Base-by-base conservation (phyloP, 208 protist genomes). In the Wallacemonas collosoma region DNA sequence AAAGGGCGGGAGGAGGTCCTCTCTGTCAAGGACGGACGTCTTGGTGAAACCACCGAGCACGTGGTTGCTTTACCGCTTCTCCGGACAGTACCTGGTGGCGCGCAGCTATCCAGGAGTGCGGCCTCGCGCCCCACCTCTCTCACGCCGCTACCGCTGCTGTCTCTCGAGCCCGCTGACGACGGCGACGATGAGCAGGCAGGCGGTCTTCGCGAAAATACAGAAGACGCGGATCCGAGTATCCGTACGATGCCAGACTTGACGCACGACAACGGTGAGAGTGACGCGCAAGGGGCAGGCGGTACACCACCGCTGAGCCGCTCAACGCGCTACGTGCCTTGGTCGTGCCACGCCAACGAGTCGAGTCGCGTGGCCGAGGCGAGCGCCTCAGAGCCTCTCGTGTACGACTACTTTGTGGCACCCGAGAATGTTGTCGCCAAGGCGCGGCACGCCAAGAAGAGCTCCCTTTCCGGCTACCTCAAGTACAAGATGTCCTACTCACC, bases 381-480 rank as follows among this genome's bases (percentile, higher is more conserved):
- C 15, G 17, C 43, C 35, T 15, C 39, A 26, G 68, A 78, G 62
- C 66, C 73, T 0, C 50, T 64, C 14, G 74, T 79, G 2, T 79
- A 74, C 45, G 74, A 79, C 41, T 79, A 79, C 62, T 79, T 79
- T 47, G 55, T 79, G 4, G 62, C 74, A 2, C 74, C 74, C 6
- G 74, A 79, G 45, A 79, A 62, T 48, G 68, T 68, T 9, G 50
- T 65, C 8, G 54, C 50, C 7, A 50, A 53, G 7, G 2, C 64
- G 2, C 40, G n/a, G 1, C 9, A 15, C 2, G 4, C 3, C 12
- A 5, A 53, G 40, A 38, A 74, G 17, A 26, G 39, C 8, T 60
- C 17, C 43, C n/a, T 68, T 4, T 41, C 72, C 61, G 47, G 61
- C 39, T 14, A 58, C 3, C 15, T 79, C n/a, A 47, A 44, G 4